Evolutionary conservation across 495 filamentous ascomycete species (phyloP).

Genomic region (Monascus purpureus): DNA sequence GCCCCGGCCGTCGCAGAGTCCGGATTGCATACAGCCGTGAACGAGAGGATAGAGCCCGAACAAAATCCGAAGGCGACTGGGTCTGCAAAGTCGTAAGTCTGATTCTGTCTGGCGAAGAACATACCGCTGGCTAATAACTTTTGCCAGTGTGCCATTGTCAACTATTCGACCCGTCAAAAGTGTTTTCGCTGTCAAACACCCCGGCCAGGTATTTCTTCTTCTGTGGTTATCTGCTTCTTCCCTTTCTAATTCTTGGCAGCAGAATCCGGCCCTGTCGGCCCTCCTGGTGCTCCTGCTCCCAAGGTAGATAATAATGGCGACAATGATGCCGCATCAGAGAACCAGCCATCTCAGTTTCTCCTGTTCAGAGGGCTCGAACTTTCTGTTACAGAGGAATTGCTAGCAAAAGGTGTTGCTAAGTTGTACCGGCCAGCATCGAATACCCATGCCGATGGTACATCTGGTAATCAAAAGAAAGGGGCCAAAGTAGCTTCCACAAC

Average conservation of each 20-base stretch:
- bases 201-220: constrained; percentile 43
- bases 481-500: constrained; percentile 64
- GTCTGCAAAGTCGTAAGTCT: constrained; percentile 53
- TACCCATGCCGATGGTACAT: constrained; percentile 8
- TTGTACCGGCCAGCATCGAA: constrained; percentile 51
- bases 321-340: constrained; percentile 65
- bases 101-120: not conserved
- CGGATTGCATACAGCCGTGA: constrained; percentile 45
- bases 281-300: constrained; percentile 20
- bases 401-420: constrained; percentile 69
- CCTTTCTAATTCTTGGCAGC: constrained; percentile 7
- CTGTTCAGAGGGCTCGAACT: constrained; percentile 63
- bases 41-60: constrained; percentile 37
- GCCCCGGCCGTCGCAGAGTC: constrained; percentile 41
- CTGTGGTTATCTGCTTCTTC: not conserved
- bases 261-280: constrained; percentile 13
- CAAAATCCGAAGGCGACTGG: constrained; percentile 58
- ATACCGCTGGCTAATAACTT: constrained; percentile 2
- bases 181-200: constrained; percentile 67
- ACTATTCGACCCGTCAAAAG: constrained; percentile 52
- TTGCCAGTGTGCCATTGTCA: constrained; percentile 52
- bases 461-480: constrained; percentile 31
- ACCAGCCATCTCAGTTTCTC: constrained; percentile 65
- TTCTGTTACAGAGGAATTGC: constrained; percentile 60
- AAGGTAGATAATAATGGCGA: constrained; percentile 53